Base-by-base conservation (phyloP, 2,329 filamentous ascomycete genomes). In the Hypoxylon sp. region DNA sequence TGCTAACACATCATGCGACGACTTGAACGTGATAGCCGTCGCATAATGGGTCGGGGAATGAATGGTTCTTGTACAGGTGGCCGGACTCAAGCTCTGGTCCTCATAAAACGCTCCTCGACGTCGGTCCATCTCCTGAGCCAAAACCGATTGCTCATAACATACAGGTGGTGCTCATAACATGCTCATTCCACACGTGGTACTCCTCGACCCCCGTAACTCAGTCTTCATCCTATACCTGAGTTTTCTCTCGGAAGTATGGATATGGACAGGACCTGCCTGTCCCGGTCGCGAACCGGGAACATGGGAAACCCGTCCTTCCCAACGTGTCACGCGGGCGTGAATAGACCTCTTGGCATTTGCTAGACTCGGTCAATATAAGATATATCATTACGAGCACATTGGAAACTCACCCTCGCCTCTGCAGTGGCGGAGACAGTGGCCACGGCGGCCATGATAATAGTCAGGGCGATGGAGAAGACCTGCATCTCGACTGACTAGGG, bases 371-470 rank as follows among this genome's bases (percentile, higher is more conserved):
- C 60, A 52, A 44, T 28, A 48, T n/a, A 52, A n/a, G n/a, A 38
- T 28, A 38, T 12, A 33, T 12, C 14, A 16, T 2, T 30, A 38
- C 24, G n/a, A 28, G 12, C 16, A 16, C 7, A 38, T 50, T 16
- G 18, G 18, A 51, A 16, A 67, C 67, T 61, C 33, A 69, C 67
- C 54, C 53, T 67, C 53, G 57, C 38, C 54, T 67, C 67, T 6
- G 61, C 45, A 38, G 60, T 22, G 54, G 44, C 54, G 40, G 67
- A 67, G 57, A 49, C 67, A 30, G 28, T 49, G 52, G 51, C 54
- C 57, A 69, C 58, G 46, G 59, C 46, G 57, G 67, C 67, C 64
- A 69, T 69, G 36, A 67, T 51, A 42, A 67, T 65, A 67, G 64
- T 55, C 54, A 69, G 58, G 44, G 67, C 36, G 63, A 66, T 60